Evolutionary conservation across 2,329 filamentous ascomycete genomes (phyloP), one percentile per base, ranked within the genome.

Genomic region (Trichoderma asperellum): DNA sequence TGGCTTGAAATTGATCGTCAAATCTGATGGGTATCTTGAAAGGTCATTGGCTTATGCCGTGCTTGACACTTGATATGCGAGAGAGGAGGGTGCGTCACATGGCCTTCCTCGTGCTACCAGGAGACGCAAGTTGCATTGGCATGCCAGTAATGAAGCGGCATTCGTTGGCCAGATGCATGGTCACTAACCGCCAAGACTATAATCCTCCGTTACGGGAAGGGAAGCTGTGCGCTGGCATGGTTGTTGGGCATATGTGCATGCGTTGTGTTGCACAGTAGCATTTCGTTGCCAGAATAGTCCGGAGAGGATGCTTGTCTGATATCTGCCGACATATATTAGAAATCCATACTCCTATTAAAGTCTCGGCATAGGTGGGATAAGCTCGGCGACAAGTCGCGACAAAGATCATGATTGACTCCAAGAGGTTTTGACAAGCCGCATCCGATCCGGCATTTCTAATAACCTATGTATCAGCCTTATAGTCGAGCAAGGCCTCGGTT

Each of bases 1-100:
- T 49, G 63, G 63, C 53, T 58, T 58, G 32, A 29, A 43, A 40
- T 55, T 64, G 63, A 66, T 66, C 63, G 63, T 47, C 63, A 21
- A 66, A 43, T 43, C 37, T 66, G 37, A 32, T 32, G 16, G 43
- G 53, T 16, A 53, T 27, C 18, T 66, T 10, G 27, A 35, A 35
- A 57, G n/a, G 7, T 47, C 52, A 56, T 34, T 14, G 27, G 56
- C 4, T 27, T 21, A 14, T 8, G 56, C 24, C 47, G 14, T 57
- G 62, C 62, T 65, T 47, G 63, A 12, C 47, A 21, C 47, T n/a
- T 43, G 5, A 49, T 57, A 12, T 58, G 63, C 18, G 43, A 14
- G 59, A 29, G n/a, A 65, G 34, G 37, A 35, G 37, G 2, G 47
- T 34, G 49, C 24, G 63, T 66, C 63, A 66, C 63, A 58, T 66